Evolutionary conservation across 78 protist genomes (phyloP).

Genomic region (Guillardia theta): DNA sequence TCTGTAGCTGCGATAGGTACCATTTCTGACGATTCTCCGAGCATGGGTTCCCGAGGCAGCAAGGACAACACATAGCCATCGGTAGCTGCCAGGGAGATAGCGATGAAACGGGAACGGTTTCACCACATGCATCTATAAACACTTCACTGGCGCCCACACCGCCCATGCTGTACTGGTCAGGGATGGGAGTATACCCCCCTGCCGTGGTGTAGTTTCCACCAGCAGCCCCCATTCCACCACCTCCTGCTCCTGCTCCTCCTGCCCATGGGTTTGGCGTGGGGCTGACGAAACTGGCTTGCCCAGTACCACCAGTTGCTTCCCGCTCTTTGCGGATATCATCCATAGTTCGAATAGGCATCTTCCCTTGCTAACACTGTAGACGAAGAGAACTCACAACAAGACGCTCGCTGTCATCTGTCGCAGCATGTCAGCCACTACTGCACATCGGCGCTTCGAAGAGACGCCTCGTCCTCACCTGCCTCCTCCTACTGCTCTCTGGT

Average conservation of each 20-base stretch:
- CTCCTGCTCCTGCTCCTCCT: conserved; percentile 3
- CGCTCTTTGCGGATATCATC: background rate
- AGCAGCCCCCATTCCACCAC: too few relatives aligned
- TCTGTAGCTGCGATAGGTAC: background rate
- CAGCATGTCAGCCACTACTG: too few relatives aligned
- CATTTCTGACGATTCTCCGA: background rate
- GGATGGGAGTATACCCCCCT: background rate
- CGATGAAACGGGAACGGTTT: background rate
- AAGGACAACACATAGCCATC: background rate
- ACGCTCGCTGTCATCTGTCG: too few relatives aligned
- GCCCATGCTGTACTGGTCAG: background rate
- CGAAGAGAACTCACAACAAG: too few relatives aligned
- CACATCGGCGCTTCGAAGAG: too few relatives aligned
- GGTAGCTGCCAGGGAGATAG: background rate
- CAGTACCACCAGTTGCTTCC: background rate
- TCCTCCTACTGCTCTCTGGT: too few relatives aligned
- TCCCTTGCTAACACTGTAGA: too few relatives aligned
- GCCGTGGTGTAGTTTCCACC: background rate
- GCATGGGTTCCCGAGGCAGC: conserved; percentile 23
- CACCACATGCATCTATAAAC: background rate
- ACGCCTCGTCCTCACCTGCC: too few relatives aligned
- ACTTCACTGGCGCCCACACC: background rate
- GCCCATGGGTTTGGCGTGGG: background rate
- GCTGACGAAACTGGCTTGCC: background rate
- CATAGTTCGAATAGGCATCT: background rate